A percentile compares a stretch with the other conserved stretches of the same genome.
Conservation (phyloP, 139 green algal genomes). For the Astrephomene gubernaculifera region DNA sequence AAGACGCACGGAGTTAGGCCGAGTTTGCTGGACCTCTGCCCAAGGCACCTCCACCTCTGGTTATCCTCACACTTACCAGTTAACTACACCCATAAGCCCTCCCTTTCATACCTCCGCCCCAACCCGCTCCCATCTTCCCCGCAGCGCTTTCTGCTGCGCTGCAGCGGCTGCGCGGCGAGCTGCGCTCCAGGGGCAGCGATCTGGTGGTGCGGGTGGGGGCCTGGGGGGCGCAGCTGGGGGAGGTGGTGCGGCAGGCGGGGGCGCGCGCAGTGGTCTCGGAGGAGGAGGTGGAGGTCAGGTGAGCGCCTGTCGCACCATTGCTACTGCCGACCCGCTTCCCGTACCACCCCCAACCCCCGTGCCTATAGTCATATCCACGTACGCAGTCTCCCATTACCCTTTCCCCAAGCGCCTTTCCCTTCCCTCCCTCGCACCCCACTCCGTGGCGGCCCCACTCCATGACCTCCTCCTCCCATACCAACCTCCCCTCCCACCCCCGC, state of each 20-base stretch:
- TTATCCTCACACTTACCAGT: neutral
- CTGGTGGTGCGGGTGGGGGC: slow-evolving; percentile 68
- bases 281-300: slow-evolving; percentile 74
- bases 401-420: too few relatives aligned
- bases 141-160: slow-evolving; percentile 60
- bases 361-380: too few relatives aligned
- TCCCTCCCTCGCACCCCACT: too few relatives aligned
- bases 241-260: slow-evolving; percentile 33
- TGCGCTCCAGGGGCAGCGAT: slow-evolving; percentile 63
- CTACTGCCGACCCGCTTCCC: too few relatives aligned
- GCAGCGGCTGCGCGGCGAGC: slow-evolving; percentile 47
- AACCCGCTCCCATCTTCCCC: neutral
- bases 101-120: neutral
- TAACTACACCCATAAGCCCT: neutral
- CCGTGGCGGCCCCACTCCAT: neutral
- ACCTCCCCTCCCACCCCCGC: neutral
- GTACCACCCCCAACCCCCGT: too few relatives aligned
- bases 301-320: neutral
- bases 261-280: slow-evolving; percentile 64
- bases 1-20: neutral
- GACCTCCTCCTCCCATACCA: too few relatives aligned
- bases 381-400: too few relatives aligned
- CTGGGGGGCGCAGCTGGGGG: slow-evolving; percentile 50
- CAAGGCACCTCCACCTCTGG: neutral
- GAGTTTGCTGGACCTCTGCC: neutral